Percentiles rank a stretch among this genome's conserved stretches.
These are phyloP conservation scores for Cyanodermella asteris DNA, from an alignment of 2,329 filamentous ascomycete genomes.

Conservation along the genomic window DNA sequence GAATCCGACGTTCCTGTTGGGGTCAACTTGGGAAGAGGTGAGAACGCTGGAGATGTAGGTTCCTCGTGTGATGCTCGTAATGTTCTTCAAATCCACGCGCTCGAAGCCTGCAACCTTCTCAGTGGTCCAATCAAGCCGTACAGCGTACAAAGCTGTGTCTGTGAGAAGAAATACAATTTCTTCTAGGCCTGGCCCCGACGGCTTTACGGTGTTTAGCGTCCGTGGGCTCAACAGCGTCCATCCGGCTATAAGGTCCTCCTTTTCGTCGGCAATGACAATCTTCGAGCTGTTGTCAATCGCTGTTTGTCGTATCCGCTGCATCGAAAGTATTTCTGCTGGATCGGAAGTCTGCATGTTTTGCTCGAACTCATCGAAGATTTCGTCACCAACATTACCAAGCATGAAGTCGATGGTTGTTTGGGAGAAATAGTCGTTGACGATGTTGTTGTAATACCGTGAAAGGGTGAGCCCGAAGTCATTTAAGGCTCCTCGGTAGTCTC, in stretches of 20 bases:
- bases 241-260: constrained; percentile 66
- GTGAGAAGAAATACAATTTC: constrained; percentile 78
- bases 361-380: constrained; percentile 87
- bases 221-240: constrained; percentile 74
- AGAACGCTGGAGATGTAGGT: constrained; percentile 82
- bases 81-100: constrained; percentile 52
- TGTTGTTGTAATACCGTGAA: constrained; percentile 59
- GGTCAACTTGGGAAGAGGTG: constrained; percentile 54
- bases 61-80: constrained; percentile 53
- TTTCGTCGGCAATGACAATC: constrained; percentile 63
- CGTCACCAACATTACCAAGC: constrained; percentile 63
- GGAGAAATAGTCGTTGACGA: constrained; percentile 94
- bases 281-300: constrained; percentile 78
- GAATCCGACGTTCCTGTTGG: constrained; percentile 62
- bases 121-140: constrained; percentile 80
- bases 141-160: constrained; percentile 65
- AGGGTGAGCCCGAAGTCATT: constrained; percentile 81
- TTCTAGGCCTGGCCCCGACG: too few species aligned
- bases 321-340: constrained; percentile 70
- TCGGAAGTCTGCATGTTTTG: constrained; percentile 83
- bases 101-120: constrained; percentile 92
- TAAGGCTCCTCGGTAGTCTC: constrained; percentile 74
- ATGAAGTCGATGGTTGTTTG: constrained; percentile 90
- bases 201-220: constrained; percentile 46
- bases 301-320: constrained; percentile 62